These are phyloP conservation scores for Exophiala alcalophila DNA, from an alignment of 2,329 filamentous ascomycete genomes.

Conservation along the genomic window DNA sequence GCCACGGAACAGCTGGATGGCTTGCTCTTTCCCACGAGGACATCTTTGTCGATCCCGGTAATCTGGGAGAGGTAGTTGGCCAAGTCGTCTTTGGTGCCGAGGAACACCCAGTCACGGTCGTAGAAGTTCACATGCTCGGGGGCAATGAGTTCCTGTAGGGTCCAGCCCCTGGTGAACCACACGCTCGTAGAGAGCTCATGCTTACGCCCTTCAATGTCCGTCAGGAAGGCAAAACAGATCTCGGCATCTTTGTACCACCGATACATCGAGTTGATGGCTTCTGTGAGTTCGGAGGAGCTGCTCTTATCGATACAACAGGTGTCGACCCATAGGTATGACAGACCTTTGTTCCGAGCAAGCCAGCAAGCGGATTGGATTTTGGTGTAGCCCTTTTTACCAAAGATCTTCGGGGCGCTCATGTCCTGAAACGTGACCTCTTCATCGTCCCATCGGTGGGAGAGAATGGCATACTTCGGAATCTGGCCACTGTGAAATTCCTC, in stretches of 20 bases:
- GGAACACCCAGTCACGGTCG: conserved; percentile 17
- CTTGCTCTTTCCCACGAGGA: conserved; percentile 23
- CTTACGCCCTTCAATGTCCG: conserved; percentile 30
- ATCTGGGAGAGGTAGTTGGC: conserved; percentile 27
- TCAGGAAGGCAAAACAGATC: conserved; percentile 37
- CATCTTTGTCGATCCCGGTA: conserved; percentile 33
- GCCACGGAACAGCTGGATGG: conserved; percentile 20
- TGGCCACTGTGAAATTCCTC: conserved; percentile 19
- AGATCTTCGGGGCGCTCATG: conserved; percentile 9
- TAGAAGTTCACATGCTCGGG: conserved; percentile 30
- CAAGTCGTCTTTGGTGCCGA: conserved; percentile 24
- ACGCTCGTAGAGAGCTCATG: conserved; percentile 30
- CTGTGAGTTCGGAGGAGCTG: conserved; percentile 37
- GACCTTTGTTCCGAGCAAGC: conserved; percentile 30
- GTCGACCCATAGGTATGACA: conserved; percentile 40
- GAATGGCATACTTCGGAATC: conserved; percentile 29
- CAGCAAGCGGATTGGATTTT: conserved; percentile 32
- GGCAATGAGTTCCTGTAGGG: conserved; percentile 34
- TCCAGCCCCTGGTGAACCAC: conserved; percentile 34
- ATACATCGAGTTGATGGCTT: conserved; percentile 35
- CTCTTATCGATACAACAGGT: conserved; percentile 42
- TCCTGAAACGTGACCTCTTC: conserved; percentile 31
- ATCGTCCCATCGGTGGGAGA: conserved; percentile 31
- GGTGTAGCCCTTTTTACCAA: conserved; percentile 26
- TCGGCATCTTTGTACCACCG: conserved; percentile 37